Evolutionary conservation across 179 eudicot species (phyloP).

Genomic region (Nepenthes alata): DNA sequence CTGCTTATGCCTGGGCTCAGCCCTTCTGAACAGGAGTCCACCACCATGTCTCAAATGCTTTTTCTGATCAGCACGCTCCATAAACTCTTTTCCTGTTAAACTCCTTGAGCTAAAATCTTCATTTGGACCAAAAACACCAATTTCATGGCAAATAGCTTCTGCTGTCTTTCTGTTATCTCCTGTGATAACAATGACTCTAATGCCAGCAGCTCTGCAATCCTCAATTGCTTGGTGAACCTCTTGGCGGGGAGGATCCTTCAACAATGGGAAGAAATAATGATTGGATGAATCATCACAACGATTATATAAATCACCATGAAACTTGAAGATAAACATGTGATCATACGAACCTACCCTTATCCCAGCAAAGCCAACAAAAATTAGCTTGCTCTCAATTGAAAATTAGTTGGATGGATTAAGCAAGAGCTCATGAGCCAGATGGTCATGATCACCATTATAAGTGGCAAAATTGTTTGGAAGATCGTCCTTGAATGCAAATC

Average conservation of each 20-base stretch:
- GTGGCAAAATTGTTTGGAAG: slow-evolving; percentile 7
- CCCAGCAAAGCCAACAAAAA: slow-evolving; percentile 11
- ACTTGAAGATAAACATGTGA: neutral
- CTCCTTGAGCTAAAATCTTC: slow-evolving; percentile 35
- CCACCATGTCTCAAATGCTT: slow-evolving; percentile 28
- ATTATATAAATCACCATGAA: neutral
- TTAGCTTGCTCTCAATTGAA: slow-evolving; percentile 11
- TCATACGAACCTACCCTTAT: slow-evolving; percentile 6
- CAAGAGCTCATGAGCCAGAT: slow-evolving; percentile 9
- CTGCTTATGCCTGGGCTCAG: slow-evolving; percentile 46
- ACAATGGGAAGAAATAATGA: neutral
- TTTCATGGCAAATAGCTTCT: slow-evolving; percentile 50
- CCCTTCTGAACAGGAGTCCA: slow-evolving; percentile 43
- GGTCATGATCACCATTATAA: slow-evolving; percentile 10
- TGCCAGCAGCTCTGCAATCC: slow-evolving; percentile 56
- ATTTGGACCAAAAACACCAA: slow-evolving; percentile 35
- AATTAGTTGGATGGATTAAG: slow-evolving; percentile 9
- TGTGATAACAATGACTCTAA: slow-evolving; percentile 50
- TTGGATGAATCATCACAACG: neutral
- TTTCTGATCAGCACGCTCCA: slow-evolving; percentile 32
- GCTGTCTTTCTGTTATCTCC: slow-evolving; percentile 53
- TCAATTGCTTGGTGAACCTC: slow-evolving; percentile 44
- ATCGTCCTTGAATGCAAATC: slow-evolving; percentile 11
- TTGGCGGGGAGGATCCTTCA: slow-evolving; percentile 55
- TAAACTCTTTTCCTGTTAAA: slow-evolving; percentile 40